A percentile compares a stretch with the other conserved stretches of the same genome.
phyloP scores from a whole-genome alignment of 1,284 basidiomycete genomes.

The Cystobasidiaceae sp. region DNA sequence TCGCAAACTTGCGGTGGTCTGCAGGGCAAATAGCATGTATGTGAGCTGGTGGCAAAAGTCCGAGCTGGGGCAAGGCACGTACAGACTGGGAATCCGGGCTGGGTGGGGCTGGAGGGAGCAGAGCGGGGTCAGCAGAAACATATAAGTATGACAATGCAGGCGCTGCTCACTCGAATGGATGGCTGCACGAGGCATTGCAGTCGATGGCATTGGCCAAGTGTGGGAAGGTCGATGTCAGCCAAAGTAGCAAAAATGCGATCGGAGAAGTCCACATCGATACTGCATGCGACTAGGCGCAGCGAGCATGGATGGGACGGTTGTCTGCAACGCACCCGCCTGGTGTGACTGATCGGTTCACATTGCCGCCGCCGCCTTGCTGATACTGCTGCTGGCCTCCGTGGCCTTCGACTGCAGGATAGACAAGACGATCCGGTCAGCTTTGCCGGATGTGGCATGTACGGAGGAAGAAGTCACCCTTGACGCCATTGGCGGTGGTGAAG shows the following conservation, averaged over 20 bases:
- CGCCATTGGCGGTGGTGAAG: constrained; percentile 26
- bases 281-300: no score
- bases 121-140: neutral
- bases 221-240: neutral
- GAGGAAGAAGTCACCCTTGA: constrained; percentile 8
- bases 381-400: neutral
- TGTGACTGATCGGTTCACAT: constrained; percentile 2
- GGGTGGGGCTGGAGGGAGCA: constrained; percentile 8
- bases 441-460: neutral
- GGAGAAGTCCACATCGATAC: neutral
- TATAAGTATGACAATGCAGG: neutral
- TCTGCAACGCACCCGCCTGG: constrained; percentile 24
- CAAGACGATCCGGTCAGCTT: no score
- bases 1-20: constrained; percentile 28
- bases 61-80: neutral
- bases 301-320: no score
- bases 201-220: neutral
- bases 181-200: neutral
- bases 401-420: neutral
- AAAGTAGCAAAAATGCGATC: neutral
- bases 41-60: neutral
- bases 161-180: constrained; percentile 12
- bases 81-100: constrained; percentile 30
- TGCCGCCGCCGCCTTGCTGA: constrained; percentile 3
- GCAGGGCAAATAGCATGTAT: neutral